Evolutionary conservation across 2,329 filamentous ascomycete genomes (phyloP).

Genomic region (Cladophialophora bantiana): DNA sequence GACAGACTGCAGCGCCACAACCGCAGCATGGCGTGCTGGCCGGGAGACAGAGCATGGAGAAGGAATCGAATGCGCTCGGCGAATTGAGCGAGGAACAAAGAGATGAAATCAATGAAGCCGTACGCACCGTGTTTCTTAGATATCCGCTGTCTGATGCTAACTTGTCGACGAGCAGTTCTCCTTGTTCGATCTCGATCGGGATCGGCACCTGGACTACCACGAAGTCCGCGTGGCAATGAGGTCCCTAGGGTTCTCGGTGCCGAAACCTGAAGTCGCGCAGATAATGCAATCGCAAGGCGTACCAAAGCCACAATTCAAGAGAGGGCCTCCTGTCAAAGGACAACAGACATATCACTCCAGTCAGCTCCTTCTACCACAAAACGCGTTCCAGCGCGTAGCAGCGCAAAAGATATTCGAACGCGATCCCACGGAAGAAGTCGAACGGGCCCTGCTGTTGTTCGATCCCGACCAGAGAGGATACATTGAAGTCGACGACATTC

Average conservation of each 20-base stretch:
- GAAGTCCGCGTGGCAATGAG: constrained; percentile 97
- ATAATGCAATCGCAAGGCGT: constrained; percentile 83
- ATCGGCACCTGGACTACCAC: constrained; percentile 93
- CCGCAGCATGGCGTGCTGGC: constrained; percentile 51
- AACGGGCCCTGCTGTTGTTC: constrained; percentile 90
- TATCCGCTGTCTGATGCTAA: constrained; percentile 9
- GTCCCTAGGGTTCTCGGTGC: constrained; percentile 89
- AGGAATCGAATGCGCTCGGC: constrained; percentile 58
- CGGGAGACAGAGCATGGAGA: constrained; percentile 52
- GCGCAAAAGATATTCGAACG: constrained; percentile 80
- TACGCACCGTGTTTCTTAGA: constrained; percentile 52
- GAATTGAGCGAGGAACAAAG: constrained; percentile 83
- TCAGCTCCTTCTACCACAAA: constrained; percentile 74
- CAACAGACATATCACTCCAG: constrained; percentile 60
- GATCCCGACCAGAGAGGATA: constrained; percentile 90
- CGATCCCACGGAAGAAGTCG: constrained; percentile 88
- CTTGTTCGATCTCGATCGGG: constrained; percentile 96
- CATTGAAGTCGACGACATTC: constrained; percentile 86
- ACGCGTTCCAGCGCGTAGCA: constrained; percentile 76
- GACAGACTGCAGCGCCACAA: constrained; percentile 49
- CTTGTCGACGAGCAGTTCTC: constrained; percentile 68
- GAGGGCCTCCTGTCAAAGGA: constrained; percentile 38
- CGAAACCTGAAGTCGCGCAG: constrained; percentile 82
- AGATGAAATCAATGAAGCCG: constrained; percentile 92
- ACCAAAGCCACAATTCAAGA: constrained; percentile 65